Evolutionary conservation across 2,329 filamentous ascomycete genomes (phyloP), one percentile per base, ranked within the genome.

Genomic region (Blastomyces gilchristii): DNA sequence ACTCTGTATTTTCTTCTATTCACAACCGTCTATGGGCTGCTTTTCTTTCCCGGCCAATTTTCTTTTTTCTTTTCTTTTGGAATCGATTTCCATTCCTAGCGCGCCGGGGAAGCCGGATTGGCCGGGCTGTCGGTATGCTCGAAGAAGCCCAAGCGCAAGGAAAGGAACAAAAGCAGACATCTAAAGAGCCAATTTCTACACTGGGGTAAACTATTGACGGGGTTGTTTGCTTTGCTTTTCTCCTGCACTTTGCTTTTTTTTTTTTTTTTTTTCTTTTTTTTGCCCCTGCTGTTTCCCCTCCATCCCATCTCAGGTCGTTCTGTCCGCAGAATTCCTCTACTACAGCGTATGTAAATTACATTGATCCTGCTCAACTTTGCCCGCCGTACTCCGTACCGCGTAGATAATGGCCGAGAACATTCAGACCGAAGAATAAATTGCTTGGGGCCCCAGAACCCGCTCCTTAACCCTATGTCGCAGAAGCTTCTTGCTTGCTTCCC

Each of bases 111-210:
- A 57, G 12, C n/a, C 54, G 54, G 54, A 43, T 41, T 25, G 37
- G 16, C 54, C 54, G n/a, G n/a, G n/a, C 37, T 57, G 54, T 16
- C 54, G 54, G 54, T 34, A 54, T 54, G 52, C 52, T 54, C 11
- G 8, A n/a, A 18, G 28, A 18, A 37, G 9, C 31, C 49, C 16
- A 37, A 54, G 37, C 0, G 52, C 16, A 12, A 22, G 28, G 31
- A 54, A 57, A 22, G 34, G 54, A 43, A 43, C 54, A 16, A 52
- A 28, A 52, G 25, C 14, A 52, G 49, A 52, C 49, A 52, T 28
- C 22, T 52, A 7, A 52, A 52, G 49, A 28, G 49, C 12, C 49
- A 16, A 52, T 31, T 52, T 16, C 49, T 52, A 28, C 31, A 28
- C 22, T 52, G 25, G 16, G 49, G 22, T 3, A 28, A 28, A 52